Conservation (phyloP, 768 basidiomycete genomes). For the Boletus eberwhitei region DNA sequence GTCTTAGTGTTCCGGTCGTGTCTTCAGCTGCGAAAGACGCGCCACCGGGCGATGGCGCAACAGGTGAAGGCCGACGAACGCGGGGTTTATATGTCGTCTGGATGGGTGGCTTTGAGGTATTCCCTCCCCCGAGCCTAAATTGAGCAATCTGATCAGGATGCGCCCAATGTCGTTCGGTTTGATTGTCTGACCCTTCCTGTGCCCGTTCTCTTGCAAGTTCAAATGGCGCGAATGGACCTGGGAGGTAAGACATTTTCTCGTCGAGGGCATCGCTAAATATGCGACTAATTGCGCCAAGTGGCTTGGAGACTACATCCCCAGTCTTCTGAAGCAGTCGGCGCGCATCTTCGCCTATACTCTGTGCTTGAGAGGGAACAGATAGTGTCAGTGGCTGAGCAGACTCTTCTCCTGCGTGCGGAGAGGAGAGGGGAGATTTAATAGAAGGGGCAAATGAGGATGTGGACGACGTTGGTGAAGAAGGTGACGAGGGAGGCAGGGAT, state of each 20-base stretch:
- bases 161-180: conserved; percentile 36
- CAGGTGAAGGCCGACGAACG: conserved; percentile 54
- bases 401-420: conserved; percentile 79
- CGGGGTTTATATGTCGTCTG: conserved; percentile 77
- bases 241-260: conserved; percentile 60
- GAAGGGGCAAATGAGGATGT: conserved; percentile 37
- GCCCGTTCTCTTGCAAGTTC: conserved; percentile 56
- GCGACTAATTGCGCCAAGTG: conserved; percentile 82
- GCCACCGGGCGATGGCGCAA: conserved; percentile 21
- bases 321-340: conserved; percentile 83
- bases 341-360: conserved; percentile 59
- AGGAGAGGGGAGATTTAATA: conserved; percentile 33
- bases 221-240: conserved; percentile 67
- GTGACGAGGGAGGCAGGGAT: conserved; percentile 35
- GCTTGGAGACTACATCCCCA: conserved; percentile 86
- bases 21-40: conserved; percentile 39
- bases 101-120: conserved; percentile 27
- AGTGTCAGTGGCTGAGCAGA: conserved; percentile 78
- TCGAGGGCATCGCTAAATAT: conserved; percentile 86
- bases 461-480: conserved; percentile 32
- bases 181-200: conserved; percentile 35
- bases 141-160: conserved; percentile 37
- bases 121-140: conserved; percentile 32
- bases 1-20: conserved; percentile 34
- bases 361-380: conserved; percentile 39